A percentile compares a stretch with the other conserved stretches of the same genome.
Evolutionary conservation across 75 land plant genomes (phyloP).

Genomic region (Chamaecyparis obtusa): DNA sequence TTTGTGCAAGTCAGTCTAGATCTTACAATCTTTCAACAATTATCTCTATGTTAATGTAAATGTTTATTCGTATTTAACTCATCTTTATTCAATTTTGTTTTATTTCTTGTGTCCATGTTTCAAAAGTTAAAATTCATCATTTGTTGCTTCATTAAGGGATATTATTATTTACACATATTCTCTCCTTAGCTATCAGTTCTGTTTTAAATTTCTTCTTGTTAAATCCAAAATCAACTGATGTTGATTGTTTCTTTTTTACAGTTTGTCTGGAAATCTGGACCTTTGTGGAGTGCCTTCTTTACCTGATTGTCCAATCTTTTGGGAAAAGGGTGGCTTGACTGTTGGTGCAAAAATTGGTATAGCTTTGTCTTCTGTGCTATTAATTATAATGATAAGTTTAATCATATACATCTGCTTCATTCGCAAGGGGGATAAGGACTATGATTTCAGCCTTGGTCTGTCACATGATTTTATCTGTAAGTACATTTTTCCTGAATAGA

Average conservation of each 20-base stretch:
- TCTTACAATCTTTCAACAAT: background rate
- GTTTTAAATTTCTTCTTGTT: background rate
- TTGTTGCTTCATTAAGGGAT: background rate
- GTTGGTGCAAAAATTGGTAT: slow-evolving; percentile 73
- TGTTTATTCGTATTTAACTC: background rate
- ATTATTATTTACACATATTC: background rate
- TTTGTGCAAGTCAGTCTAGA: background rate
- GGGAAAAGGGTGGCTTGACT: slow-evolving; percentile 69
- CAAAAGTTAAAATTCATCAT: background rate
- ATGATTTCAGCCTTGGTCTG: slow-evolving; percentile 74
- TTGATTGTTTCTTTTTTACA: slow-evolving; percentile 12
- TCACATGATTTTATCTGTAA: slow-evolving; percentile 88
- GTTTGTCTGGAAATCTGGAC: slow-evolving; percentile 77
- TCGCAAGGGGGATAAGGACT: slow-evolving; percentile 54
- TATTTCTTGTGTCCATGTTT: background rate
- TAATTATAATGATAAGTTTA: slow-evolving; percentile 29
- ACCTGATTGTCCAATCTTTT: slow-evolving; percentile 75
- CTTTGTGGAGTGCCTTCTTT: slow-evolving; percentile 90
- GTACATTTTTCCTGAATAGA: slow-evolving; percentile 14
- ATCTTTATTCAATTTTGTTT: slow-evolving; percentile 10
- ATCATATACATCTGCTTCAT: slow-evolving; percentile 43
- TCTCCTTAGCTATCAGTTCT: background rate
- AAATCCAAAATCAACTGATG: background rate
- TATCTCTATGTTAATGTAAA: background rate
- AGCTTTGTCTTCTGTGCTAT: slow-evolving; percentile 36